These are phyloP conservation scores for Alternaria hordeiaustralica DNA, from an alignment of 2,329 filamentous ascomycete genomes.

Conservation along the genomic window DNA sequence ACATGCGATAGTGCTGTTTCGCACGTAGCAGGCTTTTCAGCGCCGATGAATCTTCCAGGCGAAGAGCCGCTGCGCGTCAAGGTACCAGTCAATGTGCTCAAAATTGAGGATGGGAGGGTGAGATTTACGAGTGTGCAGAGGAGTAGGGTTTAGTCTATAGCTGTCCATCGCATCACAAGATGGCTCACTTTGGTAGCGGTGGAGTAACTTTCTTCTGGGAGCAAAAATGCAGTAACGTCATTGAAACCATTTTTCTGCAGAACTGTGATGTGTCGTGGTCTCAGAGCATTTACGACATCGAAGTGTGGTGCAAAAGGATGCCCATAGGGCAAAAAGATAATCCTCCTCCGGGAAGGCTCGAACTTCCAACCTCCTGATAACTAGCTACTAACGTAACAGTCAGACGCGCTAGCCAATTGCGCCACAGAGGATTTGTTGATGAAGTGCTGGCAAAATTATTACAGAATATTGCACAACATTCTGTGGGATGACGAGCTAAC, in stretches of 20 bases:
- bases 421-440: slow-evolving; percentile 41
- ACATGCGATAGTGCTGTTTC: not conserved
- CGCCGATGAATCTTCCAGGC: not conserved
- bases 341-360: slow-evolving; percentile 34
- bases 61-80: not conserved
- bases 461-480: accelerated
- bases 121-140: not conserved
- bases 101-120: not conserved
- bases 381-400: slow-evolving; percentile 58
- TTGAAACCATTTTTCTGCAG: too few relatives aligned
- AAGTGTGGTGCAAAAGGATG: not conserved
- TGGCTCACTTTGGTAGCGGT: not conserved
- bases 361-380: slow-evolving; percentile 33
- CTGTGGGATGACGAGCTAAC: accelerated
- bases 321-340: not conserved
- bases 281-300: too few relatives aligned
- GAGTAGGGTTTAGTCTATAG: not conserved
- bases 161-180: not conserved
- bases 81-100: not conserved
- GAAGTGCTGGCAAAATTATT: not conserved
- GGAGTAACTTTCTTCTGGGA: accelerated
- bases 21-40: not conserved
- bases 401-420: slow-evolving; percentile 65
- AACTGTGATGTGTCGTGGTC: too few relatives aligned
- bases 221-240: not conserved